Evolutionary conservation across 2,329 filamentous ascomycete species (phyloP), one percentile per base, ranked within the genome.

Genomic region (Colletotrichum kahawae): DNA sequence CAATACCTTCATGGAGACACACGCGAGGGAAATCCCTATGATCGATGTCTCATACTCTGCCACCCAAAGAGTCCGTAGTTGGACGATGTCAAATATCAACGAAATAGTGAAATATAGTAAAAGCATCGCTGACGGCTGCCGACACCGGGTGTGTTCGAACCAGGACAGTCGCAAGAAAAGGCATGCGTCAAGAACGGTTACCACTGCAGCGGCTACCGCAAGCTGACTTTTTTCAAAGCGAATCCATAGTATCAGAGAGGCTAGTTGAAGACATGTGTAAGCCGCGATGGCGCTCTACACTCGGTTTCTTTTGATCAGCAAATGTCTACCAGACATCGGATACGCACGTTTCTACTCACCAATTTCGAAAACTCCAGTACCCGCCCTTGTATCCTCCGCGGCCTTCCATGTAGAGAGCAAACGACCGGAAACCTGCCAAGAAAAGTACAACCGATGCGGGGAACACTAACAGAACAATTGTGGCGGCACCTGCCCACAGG

Each of bases 1-100:
- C 8, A 76, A 36, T 7, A 48, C 63, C 69, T 80, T 80, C 12
- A 79, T 9, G 7, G 69, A 67, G 24, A 79, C 31, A 5, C 71
- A 66, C 0, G 78, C 67, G 2, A 78, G 76, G 48, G 79, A 79
- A 21, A 80, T 57, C 24, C 62, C 34, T n/a, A 16, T 18, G 21
- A 24, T n/a, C 5, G 60, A 34, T 21, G 16, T 66, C 63, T 64
- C 60, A 29, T 29, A 4, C 29, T 27, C 8, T 1, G 4, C 2
- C 12, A 64, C 14, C n/a, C n/a, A 64, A 8, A 64, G 24, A n/a
- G 60, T 64, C 27, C 60, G 16, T 27, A 31, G 12, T 31, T 64
- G 60, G 9, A 29, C 21, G 16, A 43, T 18, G 60, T 64, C 60
- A n/a, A 64, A 29, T 3, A 38, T 14, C 31, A 64, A 10, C 10